These are phyloP conservation scores for Lepiota venenata DNA, from an alignment of 768 basidiomycete genomes.

Conservation along the genomic window DNA sequence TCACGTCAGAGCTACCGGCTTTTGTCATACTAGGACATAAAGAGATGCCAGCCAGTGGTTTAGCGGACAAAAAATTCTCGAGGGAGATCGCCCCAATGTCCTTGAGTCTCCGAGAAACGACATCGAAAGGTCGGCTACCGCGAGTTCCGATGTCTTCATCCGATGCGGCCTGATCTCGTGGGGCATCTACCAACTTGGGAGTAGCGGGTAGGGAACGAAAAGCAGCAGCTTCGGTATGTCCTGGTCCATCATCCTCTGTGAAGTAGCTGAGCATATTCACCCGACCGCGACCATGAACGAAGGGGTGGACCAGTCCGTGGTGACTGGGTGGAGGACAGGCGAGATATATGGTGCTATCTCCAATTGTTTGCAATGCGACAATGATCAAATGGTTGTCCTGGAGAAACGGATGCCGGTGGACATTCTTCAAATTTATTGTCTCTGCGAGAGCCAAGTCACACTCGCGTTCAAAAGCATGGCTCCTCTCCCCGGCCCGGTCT, in stretches of 20 bases:
- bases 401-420: background rate
- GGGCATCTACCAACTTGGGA: background rate
- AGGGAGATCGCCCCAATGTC: conserved; percentile 25
- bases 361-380: conserved; percentile 6
- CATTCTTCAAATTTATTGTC: background rate
- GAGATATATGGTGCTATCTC: background rate
- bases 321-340: background rate
- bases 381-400: conserved; percentile 6
- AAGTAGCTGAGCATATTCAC: conserved; percentile 6
- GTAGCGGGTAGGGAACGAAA: conserved; percentile 2
- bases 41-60: conserved; percentile 14
- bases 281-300: conserved; percentile 4
- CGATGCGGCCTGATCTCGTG: background rate
- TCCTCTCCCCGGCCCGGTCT: background rate
- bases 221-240: background rate
- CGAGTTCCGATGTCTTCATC: background rate
- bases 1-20: background rate
- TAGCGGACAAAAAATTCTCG: conserved; percentile 24
- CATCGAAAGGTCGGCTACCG: conserved; percentile 18
- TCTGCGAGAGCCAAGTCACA: background rate
- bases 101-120: conserved; percentile 19
- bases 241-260: background rate
- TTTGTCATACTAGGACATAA: conserved; percentile 20
- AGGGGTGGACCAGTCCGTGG: conserved; percentile 1
- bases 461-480: background rate